Evolutionary conservation across 2,329 filamentous ascomycete species (phyloP).

Genomic region (Lachnellula willkommii): DNA sequence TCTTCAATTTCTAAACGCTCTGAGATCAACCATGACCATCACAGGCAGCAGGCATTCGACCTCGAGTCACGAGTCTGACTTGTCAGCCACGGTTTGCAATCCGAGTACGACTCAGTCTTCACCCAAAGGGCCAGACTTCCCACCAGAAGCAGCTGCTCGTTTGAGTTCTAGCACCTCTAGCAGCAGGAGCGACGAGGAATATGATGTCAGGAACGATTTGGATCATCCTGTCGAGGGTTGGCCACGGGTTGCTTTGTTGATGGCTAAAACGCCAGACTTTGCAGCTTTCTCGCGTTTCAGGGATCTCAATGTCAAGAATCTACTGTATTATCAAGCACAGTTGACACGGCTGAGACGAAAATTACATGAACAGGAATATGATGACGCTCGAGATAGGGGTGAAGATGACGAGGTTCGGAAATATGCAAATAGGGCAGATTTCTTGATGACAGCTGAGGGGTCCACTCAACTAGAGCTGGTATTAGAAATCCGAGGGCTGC

Average conservation of each 20-base stretch:
- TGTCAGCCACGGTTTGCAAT: neutral
- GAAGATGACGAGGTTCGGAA: neutral
- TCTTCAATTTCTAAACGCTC: no score
- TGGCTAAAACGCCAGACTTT: constrained; percentile 9
- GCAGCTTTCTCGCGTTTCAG: constrained; percentile 6
- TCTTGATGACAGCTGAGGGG: neutral
- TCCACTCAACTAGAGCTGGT: neutral
- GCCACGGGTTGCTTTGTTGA: constrained; percentile 6
- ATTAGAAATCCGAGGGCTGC: neutral
- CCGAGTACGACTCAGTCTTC: neutral
- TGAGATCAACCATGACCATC: neutral
- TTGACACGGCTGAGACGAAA: neutral
- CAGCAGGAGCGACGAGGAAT: neutral
- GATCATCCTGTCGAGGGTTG: constrained; percentile 1
- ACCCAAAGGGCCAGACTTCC: neutral
- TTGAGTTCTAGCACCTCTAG: neutral
- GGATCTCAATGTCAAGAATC: constrained; percentile 8
- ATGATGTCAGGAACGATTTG: neutral
- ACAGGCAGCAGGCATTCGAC: neutral
- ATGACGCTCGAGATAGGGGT: neutral
- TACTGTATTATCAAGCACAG: constrained; percentile 13
- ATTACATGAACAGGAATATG: neutral
- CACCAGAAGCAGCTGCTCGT: neutral
- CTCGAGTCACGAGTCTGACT: neutral
- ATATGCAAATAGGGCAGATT: neutral